Conservation (phyloP, 2,329 filamentous ascomycete species). For the Cylindrodendrum hubeiense region DNA sequence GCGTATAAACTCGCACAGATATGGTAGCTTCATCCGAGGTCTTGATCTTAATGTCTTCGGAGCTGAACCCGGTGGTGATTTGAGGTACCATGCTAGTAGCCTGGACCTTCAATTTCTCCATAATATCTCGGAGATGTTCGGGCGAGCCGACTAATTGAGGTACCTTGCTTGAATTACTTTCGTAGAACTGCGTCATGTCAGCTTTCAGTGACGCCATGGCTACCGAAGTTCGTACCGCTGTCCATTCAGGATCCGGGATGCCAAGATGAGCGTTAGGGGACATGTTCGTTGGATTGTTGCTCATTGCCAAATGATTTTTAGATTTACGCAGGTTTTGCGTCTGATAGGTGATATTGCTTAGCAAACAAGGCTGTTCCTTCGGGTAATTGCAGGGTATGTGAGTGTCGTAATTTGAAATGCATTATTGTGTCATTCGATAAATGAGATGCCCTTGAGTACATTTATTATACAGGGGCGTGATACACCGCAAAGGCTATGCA, state of each 20-base stretch:
- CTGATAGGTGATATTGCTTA: no score
- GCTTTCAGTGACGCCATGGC: no score
- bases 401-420: no score
- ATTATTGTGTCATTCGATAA: no score
- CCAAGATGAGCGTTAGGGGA: slow-evolving; percentile 3
- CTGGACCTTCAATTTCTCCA: slow-evolving; percentile 7
- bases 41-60: not conserved
- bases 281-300: not conserved
- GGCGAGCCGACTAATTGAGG: slow-evolving; percentile 3
- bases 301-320: not conserved
- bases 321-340: no score
- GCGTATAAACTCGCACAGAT: not conserved
- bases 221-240: not conserved
- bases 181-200: not conserved
- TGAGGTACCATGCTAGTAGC: not conserved
- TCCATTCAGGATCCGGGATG: slow-evolving; percentile 5
- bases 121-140: slow-evolving; percentile 2
- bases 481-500: no score
- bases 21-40: not conserved
- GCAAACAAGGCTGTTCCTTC: no score
- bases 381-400: no score
- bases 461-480: no score
- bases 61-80: not conserved
- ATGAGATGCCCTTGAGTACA: no score
- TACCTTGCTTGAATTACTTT: not conserved